These are phyloP conservation scores for Xylaria sp. DNA, from an alignment of 2,329 filamentous ascomycete species.

Conservation along the genomic window DNA sequence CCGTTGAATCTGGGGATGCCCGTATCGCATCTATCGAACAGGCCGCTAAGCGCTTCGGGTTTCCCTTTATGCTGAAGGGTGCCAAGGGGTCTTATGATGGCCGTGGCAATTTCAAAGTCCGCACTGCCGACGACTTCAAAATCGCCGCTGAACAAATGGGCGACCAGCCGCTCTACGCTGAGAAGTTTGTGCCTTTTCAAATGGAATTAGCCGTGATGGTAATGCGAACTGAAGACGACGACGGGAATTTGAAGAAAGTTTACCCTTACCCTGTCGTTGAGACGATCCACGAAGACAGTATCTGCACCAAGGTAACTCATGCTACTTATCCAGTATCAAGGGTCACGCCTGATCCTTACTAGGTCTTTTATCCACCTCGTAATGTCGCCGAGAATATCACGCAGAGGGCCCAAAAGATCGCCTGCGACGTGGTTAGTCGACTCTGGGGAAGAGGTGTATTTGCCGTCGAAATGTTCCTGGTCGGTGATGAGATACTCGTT, in stretches of 20 bases:
- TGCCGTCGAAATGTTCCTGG: slow-evolving; percentile 94
- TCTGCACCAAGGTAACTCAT: slow-evolving; percentile 81
- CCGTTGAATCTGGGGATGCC: slow-evolving; percentile 66
- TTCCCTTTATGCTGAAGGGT: slow-evolving; percentile 92
- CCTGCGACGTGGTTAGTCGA: slow-evolving; percentile 79
- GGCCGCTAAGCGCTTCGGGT: slow-evolving; percentile 74
- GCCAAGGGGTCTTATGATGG: slow-evolving; percentile 93
- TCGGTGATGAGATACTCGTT: slow-evolving; percentile 78
- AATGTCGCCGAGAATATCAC: slow-evolving; percentile 70
- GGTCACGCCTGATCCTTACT: not conserved
- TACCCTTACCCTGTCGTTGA: slow-evolving; percentile 90
- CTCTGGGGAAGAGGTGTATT: slow-evolving; percentile 93
- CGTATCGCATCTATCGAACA: slow-evolving; percentile 70
- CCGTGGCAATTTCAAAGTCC: slow-evolving; percentile 71
- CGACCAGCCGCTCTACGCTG: slow-evolving; percentile 81
- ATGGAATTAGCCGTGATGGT: slow-evolving; percentile 96
- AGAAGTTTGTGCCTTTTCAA: slow-evolving; percentile 87
- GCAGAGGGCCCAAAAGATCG: slow-evolving; percentile 77
- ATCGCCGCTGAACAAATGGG: slow-evolving; percentile 77
- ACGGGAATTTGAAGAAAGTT: slow-evolving; percentile 60
- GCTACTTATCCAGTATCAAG: not conserved
- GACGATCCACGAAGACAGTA: slow-evolving; percentile 93
- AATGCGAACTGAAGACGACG: slow-evolving; percentile 81
- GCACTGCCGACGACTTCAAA: slow-evolving; percentile 59
- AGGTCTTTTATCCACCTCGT: slow-evolving; percentile 80